Evolutionary conservation across 768 basidiomycete species (phyloP), one percentile per base, ranked within the genome.

Genomic region (Mrakia blollopis): DNA sequence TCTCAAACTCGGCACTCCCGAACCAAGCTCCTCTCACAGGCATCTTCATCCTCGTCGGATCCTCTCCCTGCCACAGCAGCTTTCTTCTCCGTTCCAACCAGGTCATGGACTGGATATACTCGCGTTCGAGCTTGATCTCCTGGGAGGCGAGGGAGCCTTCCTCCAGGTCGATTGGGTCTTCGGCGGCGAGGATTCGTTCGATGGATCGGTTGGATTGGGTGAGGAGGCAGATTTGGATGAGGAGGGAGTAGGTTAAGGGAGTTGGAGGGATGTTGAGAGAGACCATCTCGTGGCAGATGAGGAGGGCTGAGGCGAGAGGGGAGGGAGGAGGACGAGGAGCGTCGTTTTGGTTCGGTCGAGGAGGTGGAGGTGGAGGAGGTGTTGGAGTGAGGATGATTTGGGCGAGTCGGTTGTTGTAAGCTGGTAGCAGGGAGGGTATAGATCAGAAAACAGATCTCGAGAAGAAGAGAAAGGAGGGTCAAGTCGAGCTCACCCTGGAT

Each of bases 1-100:
- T 68, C 54, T 76, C 75, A 37, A 67, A 76, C 57, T 76, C 75
- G 21, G 60, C 52, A 25, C 68, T 71, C 32, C 75, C 75, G 61
- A 60, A 76, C 75, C 75, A 76, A 14, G 70, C 75, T 13, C 68
- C 72, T 14, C 54, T 50, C 7, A 50, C 54, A 1, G 5, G 65
- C 65, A 44, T 63, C 18, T 50, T 39, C 44, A 41, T 70, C 57
- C 52, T 35, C 65, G 16, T 57, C 54, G 39, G 52, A 37, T 47
- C 35, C 8, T 41, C 21, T 10, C 68, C 47, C 25, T 71, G 39
- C 68, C 21, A 32, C 47, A 76, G 68, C 41, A 76, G 32, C 16
- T 30, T 54, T 30, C 65, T 35, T n/a, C 75, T 35, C 28, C 30
- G 44, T 39, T 76, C 75, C 68, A 71, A n/a, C 75, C 75, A 76